These are phyloP conservation scores for Pyracantha coccinea DNA, from an alignment of 331 rosid genomes.

Conservation along the genomic window DNA sequence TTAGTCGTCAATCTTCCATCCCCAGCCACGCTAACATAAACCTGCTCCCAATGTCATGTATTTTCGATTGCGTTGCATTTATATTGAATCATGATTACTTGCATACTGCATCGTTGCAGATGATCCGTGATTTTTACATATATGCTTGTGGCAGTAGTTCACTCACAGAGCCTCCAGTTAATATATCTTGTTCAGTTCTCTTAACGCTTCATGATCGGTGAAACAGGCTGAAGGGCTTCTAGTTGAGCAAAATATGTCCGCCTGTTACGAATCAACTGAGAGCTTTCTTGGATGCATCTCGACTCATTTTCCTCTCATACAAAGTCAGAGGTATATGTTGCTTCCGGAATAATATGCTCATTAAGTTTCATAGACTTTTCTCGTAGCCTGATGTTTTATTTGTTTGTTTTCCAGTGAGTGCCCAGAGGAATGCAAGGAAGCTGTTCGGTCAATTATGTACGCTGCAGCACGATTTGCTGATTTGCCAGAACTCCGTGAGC, in stretches of 20 bases:
- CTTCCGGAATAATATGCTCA: not conserved
- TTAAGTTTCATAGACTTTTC: not conserved
- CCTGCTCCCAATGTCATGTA: not conserved
- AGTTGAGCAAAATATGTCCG: constrained; percentile 48
- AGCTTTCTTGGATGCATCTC: constrained; percentile 32
- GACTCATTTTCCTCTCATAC: constrained; percentile 35
- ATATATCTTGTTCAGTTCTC: not conserved
- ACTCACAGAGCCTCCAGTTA: not conserved
- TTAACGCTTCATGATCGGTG: not conserved
- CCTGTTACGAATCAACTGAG: constrained; percentile 48
- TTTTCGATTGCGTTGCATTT: not conserved
- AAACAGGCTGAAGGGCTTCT: constrained; percentile 73
- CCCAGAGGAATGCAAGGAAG: constrained; percentile 76
- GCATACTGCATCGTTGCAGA: not conserved
- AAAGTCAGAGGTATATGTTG: constrained; percentile 42
- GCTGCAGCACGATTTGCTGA: constrained; percentile 89
- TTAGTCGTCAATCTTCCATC: not conserved
- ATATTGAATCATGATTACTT: not conserved
- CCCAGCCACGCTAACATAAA: not conserved
- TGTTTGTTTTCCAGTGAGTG: constrained; percentile 34
- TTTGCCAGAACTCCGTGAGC: constrained; percentile 74
- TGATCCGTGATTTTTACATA: not conserved
- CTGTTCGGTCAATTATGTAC: constrained; percentile 53
- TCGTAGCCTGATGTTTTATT: not conserved
- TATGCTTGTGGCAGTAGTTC: not conserved